Conservation (phyloP, 2,329 filamentous ascomycete genomes). For the Xylaria sp. region DNA sequence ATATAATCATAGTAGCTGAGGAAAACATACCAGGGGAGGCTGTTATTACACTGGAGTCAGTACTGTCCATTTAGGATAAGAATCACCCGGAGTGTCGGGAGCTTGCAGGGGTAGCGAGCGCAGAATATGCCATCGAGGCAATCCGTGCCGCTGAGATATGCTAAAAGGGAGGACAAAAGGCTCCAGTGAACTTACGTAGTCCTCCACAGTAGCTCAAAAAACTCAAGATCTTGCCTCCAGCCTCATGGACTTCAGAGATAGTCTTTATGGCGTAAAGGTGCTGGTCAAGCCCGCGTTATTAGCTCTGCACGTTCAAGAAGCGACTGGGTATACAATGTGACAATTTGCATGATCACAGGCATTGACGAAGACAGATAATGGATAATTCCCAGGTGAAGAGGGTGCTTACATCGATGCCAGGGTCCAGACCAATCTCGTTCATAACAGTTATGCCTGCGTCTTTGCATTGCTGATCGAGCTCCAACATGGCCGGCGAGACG, state of each 20-base stretch:
- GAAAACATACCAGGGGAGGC: constrained; percentile 35
- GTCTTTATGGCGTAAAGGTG: constrained; percentile 77
- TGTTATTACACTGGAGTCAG: no score
- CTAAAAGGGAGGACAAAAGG: no score
- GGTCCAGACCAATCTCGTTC: constrained; percentile 91
- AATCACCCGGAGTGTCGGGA: no score
- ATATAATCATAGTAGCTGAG: neutral
- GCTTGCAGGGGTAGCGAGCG: no score
- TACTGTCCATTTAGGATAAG: no score
- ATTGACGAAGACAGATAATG: no score
- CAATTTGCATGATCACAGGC: neutral
- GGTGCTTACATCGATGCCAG: constrained; percentile 61
- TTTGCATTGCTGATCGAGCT: constrained; percentile 84
- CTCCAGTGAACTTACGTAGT: no score
- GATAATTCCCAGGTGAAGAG: neutral
- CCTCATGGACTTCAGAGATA: constrained; percentile 88
- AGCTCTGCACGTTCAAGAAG: constrained; percentile 10
- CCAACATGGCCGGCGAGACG: constrained; percentile 90
- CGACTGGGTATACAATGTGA: neutral
- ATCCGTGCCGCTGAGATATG: no score
- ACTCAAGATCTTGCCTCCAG: constrained; percentile 82
- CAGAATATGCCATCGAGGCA: no score
- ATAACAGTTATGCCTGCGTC: constrained; percentile 94
- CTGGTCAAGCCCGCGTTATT: constrained; percentile 8
- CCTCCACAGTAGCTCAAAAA: constrained; percentile 80